phyloP scores from a whole-genome alignment of 306 rosid genomes.

The Ammopiptanthus mongolicus region DNA sequence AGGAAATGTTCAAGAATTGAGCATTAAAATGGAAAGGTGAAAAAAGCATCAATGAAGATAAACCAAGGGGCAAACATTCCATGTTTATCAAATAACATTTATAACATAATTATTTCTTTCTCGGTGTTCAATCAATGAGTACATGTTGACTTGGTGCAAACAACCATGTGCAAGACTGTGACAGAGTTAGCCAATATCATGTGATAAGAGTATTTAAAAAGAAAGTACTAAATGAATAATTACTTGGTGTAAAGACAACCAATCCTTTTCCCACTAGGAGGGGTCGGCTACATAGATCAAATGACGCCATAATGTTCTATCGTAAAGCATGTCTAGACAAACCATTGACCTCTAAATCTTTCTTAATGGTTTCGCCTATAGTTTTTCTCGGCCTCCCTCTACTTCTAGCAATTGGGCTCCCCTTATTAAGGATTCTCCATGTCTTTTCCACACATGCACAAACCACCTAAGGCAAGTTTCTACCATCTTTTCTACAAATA shows the following conservation, averaged over 20 bases:
- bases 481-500: no score
- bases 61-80: slow-evolving; percentile 9
- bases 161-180: neutral
- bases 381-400: no score
- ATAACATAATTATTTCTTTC: slow-evolving; percentile 5
- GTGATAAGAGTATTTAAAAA: neutral
- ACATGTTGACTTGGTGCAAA: neutral
- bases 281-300: no score
- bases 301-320: no score
- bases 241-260: neutral
- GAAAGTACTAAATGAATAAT: neutral
- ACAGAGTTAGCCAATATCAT: neutral
- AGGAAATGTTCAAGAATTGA: neutral
- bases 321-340: no score
- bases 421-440: no score
- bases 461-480: no score
- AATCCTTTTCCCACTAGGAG: no score
- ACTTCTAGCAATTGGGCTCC: no score
- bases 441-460: no score
- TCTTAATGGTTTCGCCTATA: no score
- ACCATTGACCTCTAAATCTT: no score
- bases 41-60: neutral
- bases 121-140: neutral
- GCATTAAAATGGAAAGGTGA: neutral
- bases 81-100: neutral